phyloP scores from a whole-genome alignment of 2,329 filamentous ascomycete species.

The Fusarium multiceps region DNA sequence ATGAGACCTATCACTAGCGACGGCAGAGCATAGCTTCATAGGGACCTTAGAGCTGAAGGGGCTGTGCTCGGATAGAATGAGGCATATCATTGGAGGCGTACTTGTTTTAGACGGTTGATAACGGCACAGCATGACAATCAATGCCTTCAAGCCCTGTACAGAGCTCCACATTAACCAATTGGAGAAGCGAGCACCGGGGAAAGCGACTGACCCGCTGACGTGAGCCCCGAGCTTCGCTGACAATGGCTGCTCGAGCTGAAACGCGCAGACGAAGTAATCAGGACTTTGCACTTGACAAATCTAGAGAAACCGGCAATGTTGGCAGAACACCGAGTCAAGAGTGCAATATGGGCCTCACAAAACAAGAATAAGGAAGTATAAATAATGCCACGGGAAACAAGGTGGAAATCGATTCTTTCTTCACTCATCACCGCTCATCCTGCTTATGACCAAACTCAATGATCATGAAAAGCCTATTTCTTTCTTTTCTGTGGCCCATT shows the following conservation, averaged over 20 bases:
- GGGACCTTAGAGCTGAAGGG: background rate
- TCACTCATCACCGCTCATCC: background rate
- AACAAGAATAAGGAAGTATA: background rate
- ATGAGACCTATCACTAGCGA: background rate
- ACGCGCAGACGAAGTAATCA: background rate
- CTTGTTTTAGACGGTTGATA: background rate
- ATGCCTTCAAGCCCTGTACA: too few species aligned
- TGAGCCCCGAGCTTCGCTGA: background rate
- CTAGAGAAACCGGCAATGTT: too few species aligned
- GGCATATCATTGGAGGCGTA: background rate
- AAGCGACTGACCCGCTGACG: slow-evolving; percentile 1
- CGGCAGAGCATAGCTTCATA: background rate
- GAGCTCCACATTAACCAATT: background rate
- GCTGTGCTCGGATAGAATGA: background rate
- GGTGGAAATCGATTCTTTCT: background rate
- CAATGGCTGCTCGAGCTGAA: background rate
- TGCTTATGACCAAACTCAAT: background rate
- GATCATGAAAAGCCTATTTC: background rate
- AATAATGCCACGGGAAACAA: background rate
- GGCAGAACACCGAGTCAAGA: background rate
- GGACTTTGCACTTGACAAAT: background rate
- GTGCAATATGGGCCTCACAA: background rate
- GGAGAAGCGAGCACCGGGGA: background rate
- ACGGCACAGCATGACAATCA: background rate
- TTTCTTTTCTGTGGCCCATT: background rate